phyloP scores from a whole-genome alignment of 768 basidiomycete species.

The Suillus discolor region DNA sequence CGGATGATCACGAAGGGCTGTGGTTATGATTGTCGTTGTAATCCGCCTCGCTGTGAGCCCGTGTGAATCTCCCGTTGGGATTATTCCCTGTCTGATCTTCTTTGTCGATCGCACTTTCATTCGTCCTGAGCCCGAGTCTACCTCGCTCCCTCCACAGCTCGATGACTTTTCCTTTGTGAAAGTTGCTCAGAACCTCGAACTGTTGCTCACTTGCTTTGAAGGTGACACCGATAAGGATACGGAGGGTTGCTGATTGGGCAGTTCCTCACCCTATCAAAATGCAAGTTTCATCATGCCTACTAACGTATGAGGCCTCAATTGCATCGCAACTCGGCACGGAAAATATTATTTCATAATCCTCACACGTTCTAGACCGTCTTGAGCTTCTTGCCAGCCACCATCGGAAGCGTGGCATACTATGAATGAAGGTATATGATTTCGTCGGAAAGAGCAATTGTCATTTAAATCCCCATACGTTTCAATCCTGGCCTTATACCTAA shows the following conservation, averaged over 20 bases:
- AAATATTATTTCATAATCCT: background rate
- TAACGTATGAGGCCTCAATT: background rate
- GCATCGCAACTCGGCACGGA: background rate
- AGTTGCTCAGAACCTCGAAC: background rate
- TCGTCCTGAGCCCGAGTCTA: background rate
- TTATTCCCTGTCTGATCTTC: background rate
- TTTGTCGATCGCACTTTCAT: slow-evolving; percentile 4
- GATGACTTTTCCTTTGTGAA: background rate
- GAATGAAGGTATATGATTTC: background rate
- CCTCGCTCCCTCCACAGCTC: background rate
- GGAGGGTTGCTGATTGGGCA: background rate
- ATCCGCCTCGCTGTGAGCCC: background rate
- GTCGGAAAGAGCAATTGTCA: background rate
- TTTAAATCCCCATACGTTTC: background rate
- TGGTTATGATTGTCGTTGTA: background rate
- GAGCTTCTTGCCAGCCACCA: background rate
- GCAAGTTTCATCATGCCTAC: background rate
- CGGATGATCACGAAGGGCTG: slow-evolving; percentile 2
- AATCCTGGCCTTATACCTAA: background rate
- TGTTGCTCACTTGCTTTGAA: background rate
- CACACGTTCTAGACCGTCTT: background rate
- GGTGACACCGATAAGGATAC: background rate
- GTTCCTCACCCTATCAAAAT: background rate
- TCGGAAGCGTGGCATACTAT: background rate
- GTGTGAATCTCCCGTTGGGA: background rate